Conservation (phyloP, 352 stramenopile genomes). For the Phytophthora pini region DNA sequence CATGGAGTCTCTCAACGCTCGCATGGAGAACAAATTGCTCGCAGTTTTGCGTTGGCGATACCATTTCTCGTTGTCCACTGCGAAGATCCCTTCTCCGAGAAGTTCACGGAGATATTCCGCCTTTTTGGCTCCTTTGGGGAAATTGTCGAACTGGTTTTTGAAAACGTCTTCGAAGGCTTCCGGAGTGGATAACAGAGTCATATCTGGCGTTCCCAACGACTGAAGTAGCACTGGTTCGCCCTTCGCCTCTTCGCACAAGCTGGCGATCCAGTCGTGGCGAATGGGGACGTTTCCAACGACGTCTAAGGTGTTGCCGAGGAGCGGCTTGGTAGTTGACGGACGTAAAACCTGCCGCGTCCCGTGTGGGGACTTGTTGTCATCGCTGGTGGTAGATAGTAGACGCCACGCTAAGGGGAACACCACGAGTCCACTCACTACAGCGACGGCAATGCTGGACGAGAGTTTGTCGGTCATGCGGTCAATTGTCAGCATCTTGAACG, state of each 20-base stretch:
- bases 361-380: slow-evolving; percentile 18
- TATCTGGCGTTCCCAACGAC: slow-evolving; percentile 37
- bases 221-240: slow-evolving; percentile 44
- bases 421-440: slow-evolving; percentile 23
- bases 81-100: slow-evolving; percentile 64
- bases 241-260: slow-evolving; percentile 36
- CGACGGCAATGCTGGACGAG: slow-evolving; percentile 20
- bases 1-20: slow-evolving; percentile 53
- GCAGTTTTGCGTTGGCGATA: slow-evolving; percentile 60
- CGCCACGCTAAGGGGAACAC: slow-evolving; percentile 23
- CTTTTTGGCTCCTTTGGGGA: slow-evolving; percentile 60
- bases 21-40: slow-evolving; percentile 59
- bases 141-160: slow-evolving; percentile 76
- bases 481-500: slow-evolving; percentile 27
- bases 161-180: slow-evolving; percentile 58
- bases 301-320: slow-evolving; percentile 51
- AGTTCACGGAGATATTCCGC: slow-evolving; percentile 44
- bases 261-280: slow-evolving; percentile 56
- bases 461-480: slow-evolving; percentile 29
- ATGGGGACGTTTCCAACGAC: slow-evolving; percentile 32
- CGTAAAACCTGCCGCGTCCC: slow-evolving; percentile 19
- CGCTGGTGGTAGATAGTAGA: slow-evolving; percentile 9
- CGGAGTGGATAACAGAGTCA: slow-evolving; percentile 47
- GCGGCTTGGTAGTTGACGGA: slow-evolving; percentile 29
- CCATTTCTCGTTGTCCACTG: slow-evolving; percentile 55